Evolutionary conservation across 805 yeast genomes (phyloP).

Genomic region (Saccharomycopsis schoenii): DNA sequence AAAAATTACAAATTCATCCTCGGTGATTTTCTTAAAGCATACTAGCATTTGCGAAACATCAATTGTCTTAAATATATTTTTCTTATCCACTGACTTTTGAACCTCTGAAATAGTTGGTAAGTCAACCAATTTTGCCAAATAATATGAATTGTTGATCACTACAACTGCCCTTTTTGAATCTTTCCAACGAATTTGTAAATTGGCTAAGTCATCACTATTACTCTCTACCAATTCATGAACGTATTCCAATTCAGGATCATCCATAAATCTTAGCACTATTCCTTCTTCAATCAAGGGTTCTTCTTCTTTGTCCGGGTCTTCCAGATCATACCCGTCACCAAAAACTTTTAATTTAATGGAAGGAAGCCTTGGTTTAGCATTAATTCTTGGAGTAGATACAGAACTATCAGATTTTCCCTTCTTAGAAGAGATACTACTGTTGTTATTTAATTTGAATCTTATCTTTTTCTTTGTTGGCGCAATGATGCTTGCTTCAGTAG

Average conservation of each 20-base stretch:
- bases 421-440: background rate
- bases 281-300: constrained; percentile 91
- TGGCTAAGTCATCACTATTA: constrained; percentile 65
- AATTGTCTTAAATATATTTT: constrained; percentile 76
- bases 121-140: constrained; percentile 65
- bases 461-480: constrained; percentile 7
- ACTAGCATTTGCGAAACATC: constrained; percentile 81
- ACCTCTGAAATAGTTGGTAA: constrained; percentile 83
- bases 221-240: constrained; percentile 67
- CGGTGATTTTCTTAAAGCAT: constrained; percentile 47
- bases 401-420: background rate
- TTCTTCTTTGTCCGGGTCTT: constrained; percentile 91
- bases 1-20: constrained; percentile 37
- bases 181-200: constrained; percentile 70
- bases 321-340: constrained; percentile 95
- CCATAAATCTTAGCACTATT: constrained; percentile 62
- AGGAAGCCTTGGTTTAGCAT: constrained; percentile 38
- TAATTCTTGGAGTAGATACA: constrained; percentile 30
- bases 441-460: constrained; percentile 7
- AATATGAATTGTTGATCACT: constrained; percentile 29
- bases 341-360: constrained; percentile 41
- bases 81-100: constrained; percentile 80
- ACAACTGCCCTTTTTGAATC: constrained; percentile 74
- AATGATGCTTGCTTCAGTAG: background rate
- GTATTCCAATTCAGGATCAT: constrained; percentile 47